Base-by-base conservation (phyloP, 495 filamentous ascomycete genomes). In the Annulohypoxylon stygium region DNA sequence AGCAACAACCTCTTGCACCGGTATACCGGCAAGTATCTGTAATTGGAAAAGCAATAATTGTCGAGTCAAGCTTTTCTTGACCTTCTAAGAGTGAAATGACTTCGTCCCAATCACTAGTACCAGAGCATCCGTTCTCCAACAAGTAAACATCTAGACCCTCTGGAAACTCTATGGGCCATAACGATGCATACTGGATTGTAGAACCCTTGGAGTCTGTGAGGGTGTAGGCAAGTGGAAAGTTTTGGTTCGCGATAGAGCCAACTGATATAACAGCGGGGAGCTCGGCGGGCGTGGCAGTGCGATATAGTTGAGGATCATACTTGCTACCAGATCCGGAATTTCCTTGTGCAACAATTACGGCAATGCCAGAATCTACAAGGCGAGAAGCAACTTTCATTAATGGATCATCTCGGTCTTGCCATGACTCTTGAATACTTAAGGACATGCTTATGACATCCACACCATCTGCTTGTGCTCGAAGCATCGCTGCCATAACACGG, bases 371-470 rank as follows among this genome's bases (percentile, higher is more conserved):
- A 34, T 71, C 64, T 10, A 67, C 63, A 9, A 79, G 61, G 0
- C 55, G 61, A 0, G 54, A 48, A 5, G 73, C 70, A 18, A 75
- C 60, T 3, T 53, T 62, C n/a, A 67, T 62, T n/a, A 75, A 61
- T 4, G 79, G 75, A 55, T 79, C 68, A 25, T 33, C 55, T 20
- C 53, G 57, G 10, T 70, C 70, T 41, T 62, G 54, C 66, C 47
- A 71, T 5, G 34, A 63, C 23, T 25, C 66, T 58, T 61, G 62
- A n/a, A 59, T 61, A 8, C 74, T 71, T 18, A 81, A 9, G 5
- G 79, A 80, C 75, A 80, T 77, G 65, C 71, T 81, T 66, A 86
- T 81, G 61, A 86, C 70, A 69, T 86, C 83, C 14, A 80, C 83
- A 7, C 82, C 82, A 59, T 82, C 83, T 26, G 81, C 79, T 20